Base-by-base conservation (phyloP, 2,329 filamentous ascomycete species). In the Chaetomium strumarium region DNA sequence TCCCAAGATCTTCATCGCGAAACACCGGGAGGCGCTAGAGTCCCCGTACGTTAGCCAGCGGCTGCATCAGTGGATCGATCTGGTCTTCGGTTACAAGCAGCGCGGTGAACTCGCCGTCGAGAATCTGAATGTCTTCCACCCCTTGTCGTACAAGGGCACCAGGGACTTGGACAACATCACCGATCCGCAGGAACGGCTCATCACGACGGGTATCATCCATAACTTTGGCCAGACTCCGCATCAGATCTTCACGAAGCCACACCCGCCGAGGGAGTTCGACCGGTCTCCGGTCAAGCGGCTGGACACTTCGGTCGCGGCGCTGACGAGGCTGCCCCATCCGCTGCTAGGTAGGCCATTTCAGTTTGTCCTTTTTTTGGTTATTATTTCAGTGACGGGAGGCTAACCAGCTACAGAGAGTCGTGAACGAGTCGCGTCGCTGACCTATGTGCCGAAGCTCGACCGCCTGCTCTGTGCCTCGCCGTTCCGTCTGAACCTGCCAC, bases 211-310 rank as follows among this genome's bases (percentile, higher is more conserved):
- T 33, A 95, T 96, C 60, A 97, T 99, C 62, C 92, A 99, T 70
- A 97, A 97, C 62, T 99, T 99, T 68, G 93, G 93, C 0, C 93
- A 99, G 68, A 99, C 95, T 1, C 93, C 95, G 1, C 88, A 95
- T 62, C 95, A 99, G 67, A 86, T 97, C 14, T 99, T 97, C 67
- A 80, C 83, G 41, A 85, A 86, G 53, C 77, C 86, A 12, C 93
- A 99, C 68, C 84, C 87, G 3, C 72, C 80, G n/a, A 81, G 86
- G 13, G 90, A 95, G 59, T 79, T 87, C 51, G 70, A 78, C 5
- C 75, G 80, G 19, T 80, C 83, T 50, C 83, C 82, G 5, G 73
- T 79, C 3, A 82, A 81, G 52, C 80, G 89, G 51, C 75, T 99
- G 0, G 92, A 99, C 67, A 86, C 82, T 0, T 80, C 85, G 0